A percentile compares a stretch with the other conserved stretches of the same genome.
Conservation (phyloP, 495 filamentous ascomycete genomes). For the Tuber borchii region DNA sequence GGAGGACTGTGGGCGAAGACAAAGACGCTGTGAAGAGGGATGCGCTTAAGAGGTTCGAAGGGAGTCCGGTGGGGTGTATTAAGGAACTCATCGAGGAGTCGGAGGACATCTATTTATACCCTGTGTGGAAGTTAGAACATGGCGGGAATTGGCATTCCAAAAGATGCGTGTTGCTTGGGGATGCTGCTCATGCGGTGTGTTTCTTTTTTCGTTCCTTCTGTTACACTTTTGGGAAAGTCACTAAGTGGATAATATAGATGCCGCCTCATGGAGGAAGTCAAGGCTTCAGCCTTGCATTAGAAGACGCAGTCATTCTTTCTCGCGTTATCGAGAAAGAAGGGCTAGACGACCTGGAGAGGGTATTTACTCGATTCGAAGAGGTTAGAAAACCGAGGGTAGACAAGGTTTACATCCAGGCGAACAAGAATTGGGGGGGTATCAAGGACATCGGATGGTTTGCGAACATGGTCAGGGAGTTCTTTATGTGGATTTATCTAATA, state of each 20-base stretch:
- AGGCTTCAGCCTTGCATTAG: conserved; percentile 56
- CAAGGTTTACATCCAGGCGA: conserved; percentile 50
- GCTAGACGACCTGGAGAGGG: conserved; percentile 42
- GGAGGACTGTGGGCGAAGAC: conserved; percentile 46
- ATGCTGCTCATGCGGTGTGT: conserved; percentile 57
- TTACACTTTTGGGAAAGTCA: background rate
- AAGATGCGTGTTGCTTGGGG: conserved; percentile 51
- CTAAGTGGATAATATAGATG: conserved; percentile 44
- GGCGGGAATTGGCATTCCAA: conserved; percentile 50
- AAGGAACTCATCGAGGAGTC: conserved; percentile 48
- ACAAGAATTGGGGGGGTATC: conserved; percentile 45
- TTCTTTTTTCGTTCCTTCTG: background rate
- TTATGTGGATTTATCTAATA: conserved; percentile 42
- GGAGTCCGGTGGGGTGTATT: conserved; percentile 48
- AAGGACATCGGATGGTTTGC: conserved; percentile 45
- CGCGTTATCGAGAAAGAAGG: conserved; percentile 45
- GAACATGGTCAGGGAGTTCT: conserved; percentile 42
- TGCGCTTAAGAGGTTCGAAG: conserved; percentile 17
- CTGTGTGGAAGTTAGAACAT: conserved; percentile 53
- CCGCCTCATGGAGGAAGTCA: conserved; percentile 53
- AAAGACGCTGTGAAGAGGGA: conserved; percentile 45
- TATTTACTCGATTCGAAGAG: conserved; percentile 52
- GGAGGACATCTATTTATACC: conserved; percentile 55
- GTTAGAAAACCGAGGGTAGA: conserved; percentile 50
- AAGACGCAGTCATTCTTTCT: conserved; percentile 56